phyloP scores from a whole-genome alignment of 805 yeast genomes.

The Vanderwaltozyma tropicalis region DNA sequence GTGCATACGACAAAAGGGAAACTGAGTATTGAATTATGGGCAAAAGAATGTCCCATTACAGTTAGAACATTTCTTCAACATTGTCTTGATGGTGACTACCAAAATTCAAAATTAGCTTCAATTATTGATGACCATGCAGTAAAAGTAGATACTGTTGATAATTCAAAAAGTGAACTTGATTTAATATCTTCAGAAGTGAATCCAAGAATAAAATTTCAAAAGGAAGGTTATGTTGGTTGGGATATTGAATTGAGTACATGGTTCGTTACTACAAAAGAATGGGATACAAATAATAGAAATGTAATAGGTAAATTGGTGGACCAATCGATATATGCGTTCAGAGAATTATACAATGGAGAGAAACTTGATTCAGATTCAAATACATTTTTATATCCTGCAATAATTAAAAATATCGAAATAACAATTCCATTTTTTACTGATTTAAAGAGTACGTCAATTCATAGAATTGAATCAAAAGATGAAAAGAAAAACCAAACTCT shows the following conservation, averaged over 20 bases:
- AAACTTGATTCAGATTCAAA: conserved; percentile 30
- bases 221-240: conserved; percentile 47
- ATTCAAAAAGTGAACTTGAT: conserved; percentile 5
- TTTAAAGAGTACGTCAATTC: not conserved
- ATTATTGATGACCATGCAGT: not conserved
- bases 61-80: conserved; percentile 39
- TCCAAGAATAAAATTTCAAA: conserved; percentile 38
- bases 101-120: conserved; percentile 30
- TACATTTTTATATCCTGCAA: conserved; percentile 43
- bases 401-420: conserved; percentile 33
- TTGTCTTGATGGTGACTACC: conserved; percentile 36
- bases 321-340: conserved; percentile 42
- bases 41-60: conserved; percentile 50
- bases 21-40: conserved; percentile 55
- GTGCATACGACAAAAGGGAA: conserved; percentile 49
- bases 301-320: conserved; percentile 51
- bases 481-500: not conserved
- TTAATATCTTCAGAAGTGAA: conserved; percentile 34
- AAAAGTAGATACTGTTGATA: not conserved
- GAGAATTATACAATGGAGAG: conserved; percentile 41
- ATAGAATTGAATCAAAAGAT: not conserved
- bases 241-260: conserved; percentile 29
- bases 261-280: conserved; percentile 41
- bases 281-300: conserved; percentile 35
- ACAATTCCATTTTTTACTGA: conserved; percentile 41